Percentiles rank a stretch among this genome's conserved stretches.
Conservation (phyloP, 306 rosid species). For the Rubus idaeus region DNA sequence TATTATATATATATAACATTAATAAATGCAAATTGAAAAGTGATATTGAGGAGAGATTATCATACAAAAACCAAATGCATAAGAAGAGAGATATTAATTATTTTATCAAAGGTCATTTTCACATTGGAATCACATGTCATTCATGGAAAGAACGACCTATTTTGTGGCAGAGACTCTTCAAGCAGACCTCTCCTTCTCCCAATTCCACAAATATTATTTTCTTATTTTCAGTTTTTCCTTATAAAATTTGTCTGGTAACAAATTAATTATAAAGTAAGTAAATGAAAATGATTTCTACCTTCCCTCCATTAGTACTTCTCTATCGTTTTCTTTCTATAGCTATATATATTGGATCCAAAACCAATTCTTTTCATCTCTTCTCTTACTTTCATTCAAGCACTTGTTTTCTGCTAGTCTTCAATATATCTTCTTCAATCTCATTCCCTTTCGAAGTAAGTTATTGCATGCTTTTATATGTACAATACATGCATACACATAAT, state of each 20-base stretch:
- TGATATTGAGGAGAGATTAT: constrained; percentile 29
- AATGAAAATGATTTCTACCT: constrained; percentile 28
- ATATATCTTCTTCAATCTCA: neutral
- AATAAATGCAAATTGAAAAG: constrained; percentile 19
- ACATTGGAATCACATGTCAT: constrained; percentile 21
- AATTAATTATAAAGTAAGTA: constrained; percentile 25
- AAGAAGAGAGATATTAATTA: neutral
- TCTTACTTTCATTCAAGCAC: constrained; percentile 14
- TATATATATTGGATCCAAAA: constrained; percentile 43
- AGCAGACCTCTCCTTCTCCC: constrained; percentile 10
- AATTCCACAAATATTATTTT: constrained; percentile 24
- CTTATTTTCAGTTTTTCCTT: neutral
- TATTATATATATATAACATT: neutral
- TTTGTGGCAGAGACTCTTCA: constrained; percentile 40
- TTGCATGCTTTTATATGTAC: neutral
- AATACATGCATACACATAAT: neutral
- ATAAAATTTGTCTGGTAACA: constrained; percentile 8
- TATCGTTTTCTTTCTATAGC: constrained; percentile 16
- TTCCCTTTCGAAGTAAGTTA: neutral
- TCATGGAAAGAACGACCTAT: constrained; percentile 27
- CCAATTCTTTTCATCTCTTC: constrained; percentile 26
- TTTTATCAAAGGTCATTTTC: constrained; percentile 14
- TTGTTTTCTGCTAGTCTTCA: neutral
- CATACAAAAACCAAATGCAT: constrained; percentile 18
- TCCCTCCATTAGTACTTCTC: neutral